These are phyloP conservation scores for Cordyceps pruinosa DNA, from an alignment of 2,329 filamentous ascomycete species.

Conservation along the genomic window DNA sequence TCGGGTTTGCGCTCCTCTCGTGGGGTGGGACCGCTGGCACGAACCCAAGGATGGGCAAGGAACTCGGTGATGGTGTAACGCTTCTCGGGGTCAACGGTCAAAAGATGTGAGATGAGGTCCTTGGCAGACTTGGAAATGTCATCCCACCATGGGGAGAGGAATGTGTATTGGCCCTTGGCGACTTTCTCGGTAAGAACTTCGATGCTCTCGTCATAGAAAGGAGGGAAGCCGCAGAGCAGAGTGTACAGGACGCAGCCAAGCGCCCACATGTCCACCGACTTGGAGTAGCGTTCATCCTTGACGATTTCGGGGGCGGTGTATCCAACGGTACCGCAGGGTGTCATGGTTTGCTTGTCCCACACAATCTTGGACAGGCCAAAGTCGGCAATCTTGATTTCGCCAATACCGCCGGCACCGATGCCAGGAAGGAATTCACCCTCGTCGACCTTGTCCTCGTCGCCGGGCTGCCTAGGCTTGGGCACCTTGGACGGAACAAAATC, in stretches of 20 bases:
- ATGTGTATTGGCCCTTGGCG: conserved; percentile 91
- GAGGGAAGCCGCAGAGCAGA: conserved; percentile 91
- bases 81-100: conserved; percentile 93
- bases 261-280: conserved; percentile 99
- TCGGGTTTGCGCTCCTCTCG: conserved; percentile 50
- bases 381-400: conserved; percentile 93
- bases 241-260: conserved; percentile 96
- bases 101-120: conserved; percentile 84
- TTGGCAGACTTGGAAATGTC: conserved; percentile 94
- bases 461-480: conserved; percentile 73
- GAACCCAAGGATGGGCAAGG: conserved; percentile 90
- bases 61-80: conserved; percentile 92
- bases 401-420: conserved; percentile 81
- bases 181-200: conserved; percentile 97
- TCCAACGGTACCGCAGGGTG: conserved; percentile 95
- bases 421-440: conserved; percentile 88
- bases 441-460: conserved; percentile 95
- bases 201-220: conserved; percentile 98
- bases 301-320: conserved; percentile 98
- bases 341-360: conserved; percentile 98
- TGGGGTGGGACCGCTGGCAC: conserved; percentile 52
- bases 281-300: conserved; percentile 97
- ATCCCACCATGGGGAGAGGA: conserved; percentile 98
- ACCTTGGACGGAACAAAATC: conserved; percentile 73
- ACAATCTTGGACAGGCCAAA: conserved; percentile 97